Percentiles rank a stretch among this genome's conserved stretches.
Evolutionary conservation across 2,329 filamentous ascomycete genomes (phyloP).

Genomic region (Aspergillus proliferans): DNA sequence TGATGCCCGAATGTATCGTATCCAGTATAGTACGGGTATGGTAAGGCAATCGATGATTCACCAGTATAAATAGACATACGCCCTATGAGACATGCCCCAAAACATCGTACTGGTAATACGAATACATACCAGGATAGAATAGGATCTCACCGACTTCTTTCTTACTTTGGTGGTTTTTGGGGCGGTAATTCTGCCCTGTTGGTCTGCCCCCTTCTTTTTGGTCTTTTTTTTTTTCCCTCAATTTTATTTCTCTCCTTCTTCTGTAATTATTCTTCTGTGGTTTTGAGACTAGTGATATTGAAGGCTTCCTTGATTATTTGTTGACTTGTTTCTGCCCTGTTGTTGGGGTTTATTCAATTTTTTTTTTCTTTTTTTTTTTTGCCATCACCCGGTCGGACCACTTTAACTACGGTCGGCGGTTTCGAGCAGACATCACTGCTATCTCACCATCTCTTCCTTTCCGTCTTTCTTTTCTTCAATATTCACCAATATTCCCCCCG

Average conservation of each 20-base stretch:
- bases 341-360: neutral
- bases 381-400: neutral
- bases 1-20: too few relatives aligned
- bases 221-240: slow-evolving; percentile 7
- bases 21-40: too few relatives aligned
- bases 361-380: neutral
- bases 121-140: neutral
- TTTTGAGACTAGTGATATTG: slow-evolving; percentile 2
- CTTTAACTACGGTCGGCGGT: neutral
- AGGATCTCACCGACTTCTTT: neutral
- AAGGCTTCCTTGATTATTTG: slow-evolving; percentile 15
- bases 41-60: too few relatives aligned
- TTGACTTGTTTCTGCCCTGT: slow-evolving; percentile 4
- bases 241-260: slow-evolving; percentile 5
- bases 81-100: too few relatives aligned
- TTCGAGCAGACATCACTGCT: slow-evolving; percentile 17
- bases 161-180: neutral
- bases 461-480: slow-evolving; percentile 2
- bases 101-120: neutral
- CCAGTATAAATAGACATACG: too few relatives aligned
- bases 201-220: slow-evolving; percentile 3
- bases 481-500: neutral
- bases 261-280: slow-evolving; percentile 6
- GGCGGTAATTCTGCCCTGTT: neutral
- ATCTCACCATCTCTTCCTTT: slow-evolving; percentile 10